A percentile compares a stretch with the other conserved stretches of the same genome.
These are phyloP conservation scores for Thermomucor indicae-seudaticae DNA, from an alignment of 371 early-diverging fungal genomes.

Conservation along the genomic window DNA sequence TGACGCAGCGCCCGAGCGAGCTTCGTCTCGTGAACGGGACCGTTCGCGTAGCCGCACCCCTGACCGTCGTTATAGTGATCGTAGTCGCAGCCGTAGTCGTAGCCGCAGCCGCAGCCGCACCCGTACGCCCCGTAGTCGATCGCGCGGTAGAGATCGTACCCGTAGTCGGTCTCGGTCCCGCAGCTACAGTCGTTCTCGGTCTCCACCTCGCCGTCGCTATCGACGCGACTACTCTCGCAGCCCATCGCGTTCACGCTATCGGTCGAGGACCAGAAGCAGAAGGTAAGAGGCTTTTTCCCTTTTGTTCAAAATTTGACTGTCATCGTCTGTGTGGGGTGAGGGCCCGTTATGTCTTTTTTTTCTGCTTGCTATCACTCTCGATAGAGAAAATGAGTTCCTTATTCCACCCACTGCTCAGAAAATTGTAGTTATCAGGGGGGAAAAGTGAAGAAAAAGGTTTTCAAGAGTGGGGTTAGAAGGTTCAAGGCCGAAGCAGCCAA, in stretches of 20 bases:
- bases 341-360: neutral
- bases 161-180: constrained; percentile 17
- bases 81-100: neutral
- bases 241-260: constrained; percentile 16
- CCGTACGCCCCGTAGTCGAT: constrained; percentile 5
- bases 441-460: constrained; percentile 3
- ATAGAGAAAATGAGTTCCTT: too few relatives aligned
- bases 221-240: constrained; percentile 31
- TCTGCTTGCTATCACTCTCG: neutral
- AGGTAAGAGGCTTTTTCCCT: constrained; percentile 7
- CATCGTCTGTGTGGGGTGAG: neutral
- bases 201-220: constrained; percentile 30
- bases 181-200: constrained; percentile 26
- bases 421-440: neutral
- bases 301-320: too few relatives aligned
- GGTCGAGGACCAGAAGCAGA: constrained; percentile 8
- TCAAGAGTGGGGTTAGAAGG: constrained; percentile 5
- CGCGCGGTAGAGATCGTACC: constrained; percentile 22
- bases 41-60: neutral
- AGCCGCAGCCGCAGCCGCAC: neutral
- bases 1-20: too few relatives aligned
- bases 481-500: neutral
- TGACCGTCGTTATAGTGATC: neutral
- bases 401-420: neutral
- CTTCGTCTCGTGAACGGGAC: neutral